These are phyloP conservation scores for Solanum arcanum DNA, from an alignment of 257 asterid species.

Conservation along the genomic window DNA sequence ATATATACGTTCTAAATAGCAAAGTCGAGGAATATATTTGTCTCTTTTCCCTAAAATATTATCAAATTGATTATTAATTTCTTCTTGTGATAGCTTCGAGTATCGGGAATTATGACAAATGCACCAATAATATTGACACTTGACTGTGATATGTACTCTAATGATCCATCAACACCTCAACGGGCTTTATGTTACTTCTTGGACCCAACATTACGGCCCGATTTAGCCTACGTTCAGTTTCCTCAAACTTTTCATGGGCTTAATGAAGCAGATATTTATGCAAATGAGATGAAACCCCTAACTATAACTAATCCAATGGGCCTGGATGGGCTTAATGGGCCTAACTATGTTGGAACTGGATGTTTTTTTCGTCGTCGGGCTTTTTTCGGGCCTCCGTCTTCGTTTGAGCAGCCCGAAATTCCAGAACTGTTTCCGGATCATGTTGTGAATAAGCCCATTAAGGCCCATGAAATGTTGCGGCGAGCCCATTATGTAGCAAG, in stretches of 20 bases:
- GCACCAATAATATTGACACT: slow-evolving; percentile 57
- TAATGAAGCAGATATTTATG: slow-evolving; percentile 54
- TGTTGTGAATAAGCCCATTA: slow-evolving; percentile 23
- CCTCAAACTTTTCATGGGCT: slow-evolving; percentile 64
- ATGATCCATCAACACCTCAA: slow-evolving; percentile 47
- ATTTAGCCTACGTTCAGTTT: slow-evolving; percentile 50
- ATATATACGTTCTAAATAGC: not conserved
- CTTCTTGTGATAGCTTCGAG: slow-evolving; percentile 40
- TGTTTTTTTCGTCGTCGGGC: slow-evolving; percentile 54
- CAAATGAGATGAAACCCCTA: slow-evolving; percentile 32
- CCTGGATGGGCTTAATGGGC: slow-evolving; percentile 60
- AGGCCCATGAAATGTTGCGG: slow-evolving; percentile 1
- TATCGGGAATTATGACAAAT: slow-evolving; percentile 56
- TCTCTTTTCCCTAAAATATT: not conserved
- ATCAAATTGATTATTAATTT: not conserved
- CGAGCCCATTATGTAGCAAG: slow-evolving; percentile 46
- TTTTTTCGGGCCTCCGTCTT: slow-evolving; percentile 49
- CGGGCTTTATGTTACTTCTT: slow-evolving; percentile 32
- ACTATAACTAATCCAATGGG: slow-evolving; percentile 39
- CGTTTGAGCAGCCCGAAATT: slow-evolving; percentile 22
- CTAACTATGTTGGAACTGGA: slow-evolving; percentile 61
- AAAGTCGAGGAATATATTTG: not conserved
- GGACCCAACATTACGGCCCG: slow-evolving; percentile 22
- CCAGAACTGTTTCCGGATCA: slow-evolving; percentile 31
- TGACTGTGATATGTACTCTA: slow-evolving; percentile 82